Percentiles rank a stretch among this genome's conserved stretches.
phyloP scores from a whole-genome alignment of 2,329 filamentous ascomycete genomes.

The Aspergillaceae sp. region DNA sequence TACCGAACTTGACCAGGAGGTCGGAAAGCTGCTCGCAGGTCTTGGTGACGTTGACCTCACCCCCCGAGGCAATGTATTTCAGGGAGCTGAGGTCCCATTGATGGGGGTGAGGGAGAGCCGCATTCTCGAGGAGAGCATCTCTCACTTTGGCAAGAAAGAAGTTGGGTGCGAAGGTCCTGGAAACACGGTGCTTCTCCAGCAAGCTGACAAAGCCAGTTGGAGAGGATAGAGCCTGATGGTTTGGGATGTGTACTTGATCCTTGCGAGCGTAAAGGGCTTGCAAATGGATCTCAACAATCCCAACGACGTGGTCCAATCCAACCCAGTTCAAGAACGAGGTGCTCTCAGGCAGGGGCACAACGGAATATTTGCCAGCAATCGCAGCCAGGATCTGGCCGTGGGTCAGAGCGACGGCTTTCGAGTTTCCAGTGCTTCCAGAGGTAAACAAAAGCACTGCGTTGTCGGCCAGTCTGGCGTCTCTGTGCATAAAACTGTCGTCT shows the following conservation, averaged over 20 bases:
- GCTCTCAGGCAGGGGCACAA: conserved; percentile 18
- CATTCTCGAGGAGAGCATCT: neutral
- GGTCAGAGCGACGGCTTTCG: conserved; percentile 43
- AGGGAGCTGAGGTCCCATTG: neutral
- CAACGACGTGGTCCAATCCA: conserved; percentile 47
- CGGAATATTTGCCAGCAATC: conserved; percentile 31
- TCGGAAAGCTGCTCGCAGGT: conserved; percentile 28
- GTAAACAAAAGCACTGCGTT: conserved; percentile 43
- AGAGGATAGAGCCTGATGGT: conserved; percentile 23
- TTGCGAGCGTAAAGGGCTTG: conserved; percentile 29
- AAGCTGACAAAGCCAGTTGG: neutral
- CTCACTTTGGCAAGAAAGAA: conserved; percentile 15
- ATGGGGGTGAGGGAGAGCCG: neutral
- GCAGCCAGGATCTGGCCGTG: conserved; percentile 39
- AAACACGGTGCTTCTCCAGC: neutral
- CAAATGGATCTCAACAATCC: conserved; percentile 45
- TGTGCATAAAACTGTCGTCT: neutral
- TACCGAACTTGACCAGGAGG: conserved; percentile 20
- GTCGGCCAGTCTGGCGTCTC: conserved; percentile 1
- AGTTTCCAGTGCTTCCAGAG: conserved; percentile 44
- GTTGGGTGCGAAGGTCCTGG: conserved; percentile 20
- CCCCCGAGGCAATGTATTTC: conserved; percentile 26
- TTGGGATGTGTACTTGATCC: conserved; percentile 14
- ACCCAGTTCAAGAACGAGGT: conserved; percentile 43
- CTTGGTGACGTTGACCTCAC: conserved; percentile 26